Evolutionary conservation across 2,329 filamentous ascomycete genomes (phyloP).

Genomic region (Pezicula rhizophila): DNA sequence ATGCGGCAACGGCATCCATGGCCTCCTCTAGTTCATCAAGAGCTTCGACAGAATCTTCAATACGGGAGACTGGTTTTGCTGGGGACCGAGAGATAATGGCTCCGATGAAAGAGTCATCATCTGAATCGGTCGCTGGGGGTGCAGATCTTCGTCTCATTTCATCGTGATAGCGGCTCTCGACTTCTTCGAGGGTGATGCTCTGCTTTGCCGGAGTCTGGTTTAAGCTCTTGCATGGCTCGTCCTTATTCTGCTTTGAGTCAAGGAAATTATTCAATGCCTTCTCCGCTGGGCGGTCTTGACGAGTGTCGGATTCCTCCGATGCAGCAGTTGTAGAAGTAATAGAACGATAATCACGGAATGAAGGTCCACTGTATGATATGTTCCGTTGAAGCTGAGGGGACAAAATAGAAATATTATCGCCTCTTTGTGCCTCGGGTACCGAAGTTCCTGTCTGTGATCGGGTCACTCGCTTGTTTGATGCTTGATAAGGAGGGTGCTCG

Average conservation of each 20-base stretch:
- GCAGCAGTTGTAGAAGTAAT: neutral
- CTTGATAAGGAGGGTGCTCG: neutral
- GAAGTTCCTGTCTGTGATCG: neutral
- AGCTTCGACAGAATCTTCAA: conserved; percentile 59
- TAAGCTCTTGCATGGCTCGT: neutral
- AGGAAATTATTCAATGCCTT: conserved; percentile 10
- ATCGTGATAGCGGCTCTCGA: conserved; percentile 13
- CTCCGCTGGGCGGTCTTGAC: conserved; percentile 16
- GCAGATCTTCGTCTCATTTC: conserved; percentile 1
- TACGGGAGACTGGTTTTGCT: conserved; percentile 37
- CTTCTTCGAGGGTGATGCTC: conserved; percentile 20
- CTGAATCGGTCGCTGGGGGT: conserved; percentile 7
- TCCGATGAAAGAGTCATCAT: conserved; percentile 30
- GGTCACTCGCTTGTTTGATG: neutral
- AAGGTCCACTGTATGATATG: neutral
- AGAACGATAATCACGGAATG: neutral
- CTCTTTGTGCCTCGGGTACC: no score
- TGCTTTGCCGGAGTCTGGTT: conserved; percentile 6
- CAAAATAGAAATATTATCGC: no score
- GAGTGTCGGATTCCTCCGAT: neutral
- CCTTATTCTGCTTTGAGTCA: neutral
- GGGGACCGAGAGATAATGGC: conserved; percentile 30
- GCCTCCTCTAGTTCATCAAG: conserved; percentile 57
- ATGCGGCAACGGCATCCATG: conserved; percentile 37
- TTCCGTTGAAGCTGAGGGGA: no score